Percentiles rank a stretch among this genome's conserved stretches.
Evolutionary conservation across 805 yeast genomes (phyloP).

Genomic region (Candida wancherniae): DNA sequence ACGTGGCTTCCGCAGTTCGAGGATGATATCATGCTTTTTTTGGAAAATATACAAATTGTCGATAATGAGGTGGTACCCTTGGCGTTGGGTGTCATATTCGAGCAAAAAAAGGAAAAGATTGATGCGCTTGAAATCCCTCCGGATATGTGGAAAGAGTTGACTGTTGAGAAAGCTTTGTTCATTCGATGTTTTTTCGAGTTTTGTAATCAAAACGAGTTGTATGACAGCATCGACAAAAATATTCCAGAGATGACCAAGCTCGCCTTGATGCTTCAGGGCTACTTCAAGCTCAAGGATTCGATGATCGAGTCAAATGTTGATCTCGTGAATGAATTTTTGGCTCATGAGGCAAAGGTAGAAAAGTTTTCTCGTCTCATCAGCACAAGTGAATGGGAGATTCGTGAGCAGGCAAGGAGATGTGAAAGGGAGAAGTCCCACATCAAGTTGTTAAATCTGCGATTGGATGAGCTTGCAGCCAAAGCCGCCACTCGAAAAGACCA

Average conservation of each 20-base stretch:
- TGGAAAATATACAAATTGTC: constrained; percentile 69
- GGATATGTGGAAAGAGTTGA: constrained; percentile 64
- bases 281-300: constrained; percentile 45
- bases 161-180: constrained; percentile 71
- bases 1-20: constrained; percentile 69
- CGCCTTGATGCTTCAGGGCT: constrained; percentile 53
- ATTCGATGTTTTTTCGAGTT: constrained; percentile 62
- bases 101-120: constrained; percentile 57
- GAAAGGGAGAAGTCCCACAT: constrained; percentile 11
- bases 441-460: constrained; percentile 6
- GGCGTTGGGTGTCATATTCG: constrained; percentile 62
- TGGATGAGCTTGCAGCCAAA: constrained; percentile 3
- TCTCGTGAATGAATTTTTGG: constrained; percentile 14
- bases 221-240: constrained; percentile 55
- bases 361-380: constrained; percentile 9
- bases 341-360: constrained; percentile 6
- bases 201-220: constrained; percentile 51
- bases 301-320: constrained; percentile 21
- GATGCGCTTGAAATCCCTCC: constrained; percentile 55
- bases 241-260: constrained; percentile 78
- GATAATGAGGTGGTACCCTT: constrained; percentile 61
- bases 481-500: constrained; percentile 11
- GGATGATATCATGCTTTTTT: constrained; percentile 65
- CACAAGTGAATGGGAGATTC: constrained; percentile 7
- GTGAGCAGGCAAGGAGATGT: constrained; percentile 8